phyloP scores from a whole-genome alignment of 345 rosid genomes.

The Melaleuca quinquenervia region DNA sequence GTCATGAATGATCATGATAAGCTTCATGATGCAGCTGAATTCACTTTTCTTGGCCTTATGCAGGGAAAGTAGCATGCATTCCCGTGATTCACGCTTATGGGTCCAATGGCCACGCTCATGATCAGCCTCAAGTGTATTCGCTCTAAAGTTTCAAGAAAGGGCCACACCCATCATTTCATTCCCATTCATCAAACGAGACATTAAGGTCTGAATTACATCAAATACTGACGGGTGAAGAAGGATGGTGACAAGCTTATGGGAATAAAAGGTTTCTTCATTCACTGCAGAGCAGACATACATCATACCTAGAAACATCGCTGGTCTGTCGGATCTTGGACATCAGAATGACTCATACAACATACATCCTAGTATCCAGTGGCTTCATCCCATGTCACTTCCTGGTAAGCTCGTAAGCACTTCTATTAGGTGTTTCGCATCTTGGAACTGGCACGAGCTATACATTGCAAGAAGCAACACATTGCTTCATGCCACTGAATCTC shows the following conservation, averaged over 20 bases:
- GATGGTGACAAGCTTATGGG: not conserved
- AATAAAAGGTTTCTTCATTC: not conserved
- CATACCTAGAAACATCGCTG: too few relatives aligned
- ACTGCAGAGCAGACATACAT: not conserved
- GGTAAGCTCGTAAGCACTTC: not conserved
- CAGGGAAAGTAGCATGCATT: not conserved
- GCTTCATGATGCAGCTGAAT: not conserved
- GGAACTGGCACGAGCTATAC: not conserved
- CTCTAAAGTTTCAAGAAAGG: not conserved
- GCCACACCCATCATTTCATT: not conserved
- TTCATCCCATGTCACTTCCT: not conserved
- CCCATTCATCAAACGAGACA: not conserved
- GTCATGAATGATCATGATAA: not conserved
- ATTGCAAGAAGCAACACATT: not conserved
- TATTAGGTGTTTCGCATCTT: not conserved
- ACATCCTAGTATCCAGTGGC: not conserved
- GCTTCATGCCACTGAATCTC: not conserved
- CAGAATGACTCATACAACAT: not conserved
- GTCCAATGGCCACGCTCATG: not conserved
- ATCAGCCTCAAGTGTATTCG: not conserved
- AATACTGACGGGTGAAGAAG: not conserved
- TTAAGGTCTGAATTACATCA: not conserved
- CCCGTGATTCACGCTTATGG: not conserved
- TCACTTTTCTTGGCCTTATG: not conserved
- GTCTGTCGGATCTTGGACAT: not conserved